phyloP scores from a whole-genome alignment of 768 basidiomycete species.

The Boletus eberwhitei region DNA sequence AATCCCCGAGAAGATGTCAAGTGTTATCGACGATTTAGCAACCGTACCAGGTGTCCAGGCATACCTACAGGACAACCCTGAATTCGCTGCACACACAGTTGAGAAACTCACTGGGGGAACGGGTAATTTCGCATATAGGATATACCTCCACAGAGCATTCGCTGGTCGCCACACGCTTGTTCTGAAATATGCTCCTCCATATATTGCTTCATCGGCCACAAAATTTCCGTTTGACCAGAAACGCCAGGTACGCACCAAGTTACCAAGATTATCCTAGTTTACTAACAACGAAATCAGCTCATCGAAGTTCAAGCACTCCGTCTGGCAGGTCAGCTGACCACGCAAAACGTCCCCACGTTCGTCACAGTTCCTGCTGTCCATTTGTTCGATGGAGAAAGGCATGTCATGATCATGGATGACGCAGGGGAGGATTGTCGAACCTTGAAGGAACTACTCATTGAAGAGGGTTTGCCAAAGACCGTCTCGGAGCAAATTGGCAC shows the following conservation, averaged over 20 bases:
- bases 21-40: slow-evolving; percentile 22
- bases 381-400: slow-evolving; percentile 45
- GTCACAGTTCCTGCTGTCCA: slow-evolving; percentile 50
- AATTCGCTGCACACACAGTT: slow-evolving; percentile 42
- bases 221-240: slow-evolving; percentile 37
- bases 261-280: not conserved
- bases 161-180: slow-evolving; percentile 47
- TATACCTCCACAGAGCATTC: slow-evolving; percentile 41
- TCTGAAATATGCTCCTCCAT: slow-evolving; percentile 56
- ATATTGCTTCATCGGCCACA: slow-evolving; percentile 28
- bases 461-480: slow-evolving; percentile 28
- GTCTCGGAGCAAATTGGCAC: slow-evolving; percentile 45
- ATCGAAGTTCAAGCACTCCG: slow-evolving; percentile 49
- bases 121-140: slow-evolving; percentile 57
- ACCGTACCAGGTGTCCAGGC: slow-evolving; percentile 30
- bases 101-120: slow-evolving; percentile 47
- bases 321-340: slow-evolving; percentile 37
- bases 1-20: slow-evolving; percentile 14
- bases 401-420: slow-evolving; percentile 64
- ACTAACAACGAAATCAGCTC: slow-evolving; percentile 35
- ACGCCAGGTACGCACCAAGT: slow-evolving; percentile 47
- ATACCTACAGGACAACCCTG: slow-evolving; percentile 46
- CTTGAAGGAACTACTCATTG: slow-evolving; percentile 41
- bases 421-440: slow-evolving; percentile 38
- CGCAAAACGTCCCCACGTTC: slow-evolving; percentile 30